phyloP scores from a whole-genome alignment of 345 rosid species.

The Eucalyptus curtisii region DNA sequence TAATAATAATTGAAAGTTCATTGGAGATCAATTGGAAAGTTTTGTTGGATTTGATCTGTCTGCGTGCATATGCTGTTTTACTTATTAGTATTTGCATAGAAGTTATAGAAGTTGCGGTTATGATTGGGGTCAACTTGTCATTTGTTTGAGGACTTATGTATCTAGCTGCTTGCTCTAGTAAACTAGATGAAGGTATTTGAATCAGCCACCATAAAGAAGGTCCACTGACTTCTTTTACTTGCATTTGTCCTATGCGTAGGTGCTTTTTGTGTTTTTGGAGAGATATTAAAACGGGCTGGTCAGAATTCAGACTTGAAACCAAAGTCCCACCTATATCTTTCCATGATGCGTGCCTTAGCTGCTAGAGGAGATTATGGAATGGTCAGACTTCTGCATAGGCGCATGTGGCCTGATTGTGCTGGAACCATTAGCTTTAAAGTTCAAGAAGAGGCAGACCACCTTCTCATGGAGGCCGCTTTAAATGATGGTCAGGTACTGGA shows the following conservation, averaged over 20 bases:
- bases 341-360: constrained; percentile 71
- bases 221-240: not conserved
- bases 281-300: constrained; percentile 50
- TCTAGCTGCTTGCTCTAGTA: not conserved
- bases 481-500: constrained; percentile 50
- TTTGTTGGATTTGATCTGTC: not conserved
- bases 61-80: not conserved
- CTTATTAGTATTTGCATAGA: not conserved
- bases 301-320: constrained; percentile 34
- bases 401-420: constrained; percentile 59
- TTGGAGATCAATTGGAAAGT: not conserved
- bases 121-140: not conserved
- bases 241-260: constrained; percentile 13
- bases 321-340: constrained; percentile 67
- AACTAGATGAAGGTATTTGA: not conserved
- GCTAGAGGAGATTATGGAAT: constrained; percentile 36
- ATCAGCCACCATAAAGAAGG: not conserved
- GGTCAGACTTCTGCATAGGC: constrained; percentile 44
- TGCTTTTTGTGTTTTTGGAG: constrained; percentile 75
- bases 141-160: not conserved
- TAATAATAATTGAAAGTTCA: not conserved
- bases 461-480: constrained; percentile 80
- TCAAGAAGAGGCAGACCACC: constrained; percentile 68
- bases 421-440: constrained; percentile 36
- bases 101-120: not conserved